These are phyloP conservation scores for Penicillium sp. DNA, from an alignment of 2,329 filamentous ascomycete species.

Conservation along the genomic window DNA sequence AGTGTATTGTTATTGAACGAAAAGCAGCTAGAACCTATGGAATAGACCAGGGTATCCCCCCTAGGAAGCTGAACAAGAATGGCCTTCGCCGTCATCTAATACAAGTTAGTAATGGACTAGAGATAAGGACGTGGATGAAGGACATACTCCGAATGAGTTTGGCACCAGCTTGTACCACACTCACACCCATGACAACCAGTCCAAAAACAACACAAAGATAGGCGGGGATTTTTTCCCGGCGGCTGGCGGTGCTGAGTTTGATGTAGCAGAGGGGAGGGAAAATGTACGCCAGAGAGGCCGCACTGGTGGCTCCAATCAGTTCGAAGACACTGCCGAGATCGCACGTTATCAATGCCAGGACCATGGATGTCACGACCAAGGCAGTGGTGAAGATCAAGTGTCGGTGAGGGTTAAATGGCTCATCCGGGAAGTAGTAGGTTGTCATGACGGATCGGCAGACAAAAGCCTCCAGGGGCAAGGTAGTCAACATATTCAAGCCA, in stretches of 20 bases:
- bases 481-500: slow-evolving; percentile 98
- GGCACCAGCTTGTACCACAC: slow-evolving; percentile 68
- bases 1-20: not conserved
- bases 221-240: slow-evolving; percentile 71
- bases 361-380: slow-evolving; percentile 77
- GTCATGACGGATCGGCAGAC: slow-evolving; percentile 97
- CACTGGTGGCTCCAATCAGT: slow-evolving; percentile 91
- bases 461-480: slow-evolving; percentile 92
- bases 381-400: slow-evolving; percentile 85
- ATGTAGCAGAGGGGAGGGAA: slow-evolving; percentile 93
- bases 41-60: not conserved
- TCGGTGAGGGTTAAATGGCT: slow-evolving; percentile 78
- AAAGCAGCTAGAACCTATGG: not conserved
- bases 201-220: slow-evolving; percentile 77
- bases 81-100: not conserved
- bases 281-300: slow-evolving; percentile 92
- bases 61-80: slow-evolving; percentile 12
- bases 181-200: slow-evolving; percentile 75
- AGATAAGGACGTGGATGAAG: not conserved
- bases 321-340: slow-evolving; percentile 95
- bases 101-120: not conserved
- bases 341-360: slow-evolving; percentile 79
- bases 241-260: slow-evolving; percentile 77
- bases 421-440: slow-evolving; percentile 72
- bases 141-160: slow-evolving; percentile 61